Percentiles rank a stretch among this genome's conserved stretches.
Conservation (phyloP, 148 eudicot species). For the Polygonum aviculare region DNA sequence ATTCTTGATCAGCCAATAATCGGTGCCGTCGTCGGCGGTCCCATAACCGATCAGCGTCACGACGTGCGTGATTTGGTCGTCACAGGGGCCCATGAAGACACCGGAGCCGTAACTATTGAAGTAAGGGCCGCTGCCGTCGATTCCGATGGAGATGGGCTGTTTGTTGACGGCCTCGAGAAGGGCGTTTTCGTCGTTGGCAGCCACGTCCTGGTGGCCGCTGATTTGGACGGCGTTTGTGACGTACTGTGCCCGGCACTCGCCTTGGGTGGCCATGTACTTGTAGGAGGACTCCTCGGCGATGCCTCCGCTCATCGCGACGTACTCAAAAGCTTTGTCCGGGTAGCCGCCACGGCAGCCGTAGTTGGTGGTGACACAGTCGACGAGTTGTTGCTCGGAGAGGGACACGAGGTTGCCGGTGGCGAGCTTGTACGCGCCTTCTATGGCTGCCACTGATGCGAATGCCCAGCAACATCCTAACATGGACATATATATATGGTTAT, state of each 20-base stretch:
- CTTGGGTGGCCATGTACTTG: slow-evolving; percentile 31
- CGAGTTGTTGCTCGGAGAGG: slow-evolving; percentile 47
- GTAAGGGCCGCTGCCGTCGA: slow-evolving; percentile 23
- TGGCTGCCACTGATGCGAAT: slow-evolving; percentile 40
- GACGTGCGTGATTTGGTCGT: slow-evolving; percentile 28
- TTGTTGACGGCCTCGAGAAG: slow-evolving; percentile 31
- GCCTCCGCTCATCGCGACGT: slow-evolving; percentile 27
- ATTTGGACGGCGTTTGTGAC: slow-evolving; percentile 14
- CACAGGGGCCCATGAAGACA: slow-evolving; percentile 31
- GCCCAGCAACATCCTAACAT: slow-evolving; percentile 49
- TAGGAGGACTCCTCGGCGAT: slow-evolving; percentile 37
- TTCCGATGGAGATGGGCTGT: slow-evolving; percentile 38
- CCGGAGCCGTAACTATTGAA: slow-evolving; percentile 36
- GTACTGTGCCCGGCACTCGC: slow-evolving; percentile 15
- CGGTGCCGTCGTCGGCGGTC: slow-evolving; percentile 14
- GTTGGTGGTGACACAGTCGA: slow-evolving; percentile 40
- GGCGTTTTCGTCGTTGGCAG: slow-evolving; percentile 27
- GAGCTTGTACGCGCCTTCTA: slow-evolving; percentile 27
- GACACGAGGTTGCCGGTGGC: slow-evolving; percentile 32
- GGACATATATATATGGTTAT: neutral
- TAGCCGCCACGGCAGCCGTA: slow-evolving; percentile 39
- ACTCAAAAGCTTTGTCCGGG: slow-evolving; percentile 28
- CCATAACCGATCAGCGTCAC: slow-evolving; percentile 33
- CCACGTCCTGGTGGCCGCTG: slow-evolving; percentile 28
- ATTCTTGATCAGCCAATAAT: slow-evolving; percentile 43